Percentiles rank a stretch among this genome's conserved stretches.
Conservation (phyloP, 2,329 filamentous ascomycete species). For the Neonectria faginata region DNA sequence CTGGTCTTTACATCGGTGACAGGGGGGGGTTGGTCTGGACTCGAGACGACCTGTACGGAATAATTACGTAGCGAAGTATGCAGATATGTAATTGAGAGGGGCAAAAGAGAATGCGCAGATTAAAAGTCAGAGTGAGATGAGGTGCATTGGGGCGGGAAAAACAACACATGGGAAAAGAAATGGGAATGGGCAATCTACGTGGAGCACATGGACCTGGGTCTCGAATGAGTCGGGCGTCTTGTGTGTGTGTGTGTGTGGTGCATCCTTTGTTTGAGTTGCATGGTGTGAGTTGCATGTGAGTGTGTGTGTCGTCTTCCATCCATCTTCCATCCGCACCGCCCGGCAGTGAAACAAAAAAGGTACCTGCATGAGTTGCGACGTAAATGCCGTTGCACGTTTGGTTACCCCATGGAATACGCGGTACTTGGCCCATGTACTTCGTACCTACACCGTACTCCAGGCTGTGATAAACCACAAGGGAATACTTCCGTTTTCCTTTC, state of each 20-base stretch:
- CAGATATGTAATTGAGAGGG: conserved; percentile 14
- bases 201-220: conserved; percentile 13
- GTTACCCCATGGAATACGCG: conserved; percentile 4
- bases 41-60: conserved; percentile 8
- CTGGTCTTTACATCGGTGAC: conserved; percentile 5
- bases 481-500: neutral
- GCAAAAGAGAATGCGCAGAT: conserved; percentile 11
- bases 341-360: conserved; percentile 21
- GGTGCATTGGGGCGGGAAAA: neutral
- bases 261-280: neutral
- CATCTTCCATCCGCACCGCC: conserved; percentile 16
- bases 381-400: conserved; percentile 23
- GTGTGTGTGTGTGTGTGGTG: neutral
- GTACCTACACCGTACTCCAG: neutral
- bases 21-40: neutral
- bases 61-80: neutral
- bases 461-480: no score
- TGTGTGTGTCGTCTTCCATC: conserved; percentile 5
- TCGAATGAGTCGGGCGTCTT: conserved; percentile 13
- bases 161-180: neutral
- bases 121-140: conserved; percentile 7
- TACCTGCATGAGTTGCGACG: conserved; percentile 30
- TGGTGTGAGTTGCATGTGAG: neutral
- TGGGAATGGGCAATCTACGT: conserved; percentile 15
- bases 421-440: neutral